Conservation (phyloP, 768 basidiomycete species). For the Botryobasidium botryosum region DNA sequence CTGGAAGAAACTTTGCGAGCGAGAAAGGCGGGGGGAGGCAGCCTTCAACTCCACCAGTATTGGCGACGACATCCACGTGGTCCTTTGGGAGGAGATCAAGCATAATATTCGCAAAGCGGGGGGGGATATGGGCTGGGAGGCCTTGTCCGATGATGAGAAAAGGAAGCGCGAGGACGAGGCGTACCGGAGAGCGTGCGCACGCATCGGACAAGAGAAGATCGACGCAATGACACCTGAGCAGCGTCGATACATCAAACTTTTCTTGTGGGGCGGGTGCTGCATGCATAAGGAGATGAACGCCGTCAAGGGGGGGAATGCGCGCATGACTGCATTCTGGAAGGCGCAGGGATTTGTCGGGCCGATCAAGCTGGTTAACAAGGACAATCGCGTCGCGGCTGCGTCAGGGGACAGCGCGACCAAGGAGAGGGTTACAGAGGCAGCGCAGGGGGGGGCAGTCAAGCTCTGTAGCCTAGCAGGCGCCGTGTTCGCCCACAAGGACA, state of each 20-base stretch:
- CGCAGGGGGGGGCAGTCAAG: conserved; percentile 18
- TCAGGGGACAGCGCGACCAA: conserved; percentile 9
- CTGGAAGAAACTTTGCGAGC: conserved; percentile 3
- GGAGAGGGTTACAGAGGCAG: conserved; percentile 13
- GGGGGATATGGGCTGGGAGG: background rate
- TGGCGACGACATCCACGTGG: background rate
- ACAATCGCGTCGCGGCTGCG: conserved; percentile 16
- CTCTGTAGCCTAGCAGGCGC: conserved; percentile 17
- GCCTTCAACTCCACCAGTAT: background rate
- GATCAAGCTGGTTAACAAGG: conserved; percentile 18
- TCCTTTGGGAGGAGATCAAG: background rate
- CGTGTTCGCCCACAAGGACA: conserved; percentile 22
- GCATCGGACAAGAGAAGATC: conserved; percentile 11
- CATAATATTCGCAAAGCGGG: background rate
- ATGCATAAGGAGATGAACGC: conserved; percentile 27
- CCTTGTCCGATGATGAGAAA: conserved; percentile 11
- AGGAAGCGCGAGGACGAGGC: conserved; percentile 11
- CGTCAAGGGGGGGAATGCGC: conserved; percentile 19
- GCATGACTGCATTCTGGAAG: conserved; percentile 19
- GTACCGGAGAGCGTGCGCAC: conserved; percentile 11
- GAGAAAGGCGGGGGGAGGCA: conserved; percentile 3
- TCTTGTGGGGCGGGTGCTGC: conserved; percentile 24
- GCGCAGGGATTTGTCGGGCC: conserved; percentile 14
- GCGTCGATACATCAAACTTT: conserved; percentile 15
- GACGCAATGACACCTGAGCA: conserved; percentile 10